A percentile compares a stretch with the other conserved stretches of the same genome.
Conservation (phyloP, 495 filamentous ascomycete genomes). For the Talaromyces ruber region DNA sequence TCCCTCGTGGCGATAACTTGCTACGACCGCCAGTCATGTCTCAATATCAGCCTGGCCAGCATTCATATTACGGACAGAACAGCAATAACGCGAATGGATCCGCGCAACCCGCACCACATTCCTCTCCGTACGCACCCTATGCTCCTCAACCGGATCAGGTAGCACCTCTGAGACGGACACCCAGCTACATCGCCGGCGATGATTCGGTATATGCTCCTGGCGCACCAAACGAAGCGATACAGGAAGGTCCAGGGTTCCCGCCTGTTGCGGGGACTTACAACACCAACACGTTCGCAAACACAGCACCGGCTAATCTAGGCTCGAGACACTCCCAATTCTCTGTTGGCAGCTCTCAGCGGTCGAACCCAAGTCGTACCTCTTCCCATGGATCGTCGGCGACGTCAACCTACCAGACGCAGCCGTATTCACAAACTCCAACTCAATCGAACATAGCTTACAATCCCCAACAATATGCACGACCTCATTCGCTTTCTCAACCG, state of each 20-base stretch:
- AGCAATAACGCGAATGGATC: constrained; percentile 9
- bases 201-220: constrained; percentile 38
- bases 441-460: constrained; percentile 60
- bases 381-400: constrained; percentile 34
- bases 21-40: constrained; percentile 23
- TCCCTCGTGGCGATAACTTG: background rate
- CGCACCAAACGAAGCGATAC: constrained; percentile 26
- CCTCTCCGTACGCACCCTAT: constrained; percentile 2
- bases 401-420: constrained; percentile 47
- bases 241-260: constrained; percentile 21
- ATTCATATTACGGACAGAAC: constrained; percentile 26
- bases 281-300: constrained; percentile 13
- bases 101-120: background rate
- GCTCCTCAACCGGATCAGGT: constrained; percentile 26
- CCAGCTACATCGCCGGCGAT: constrained; percentile 75
- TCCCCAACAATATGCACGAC: constrained; percentile 67
- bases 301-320: constrained; percentile 12
- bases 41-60: constrained; percentile 42
- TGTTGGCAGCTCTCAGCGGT: constrained; percentile 25
- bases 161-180: constrained; percentile 45
- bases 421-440: constrained; percentile 37
- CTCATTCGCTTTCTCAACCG: constrained; percentile 47
- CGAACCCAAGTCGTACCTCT: constrained; percentile 36
- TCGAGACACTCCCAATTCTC: constrained; percentile 24
- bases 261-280: constrained; percentile 17